Evolutionary conservation across 441 rosid genomes (phyloP).

Genomic region (Syzygium syzygioides): DNA sequence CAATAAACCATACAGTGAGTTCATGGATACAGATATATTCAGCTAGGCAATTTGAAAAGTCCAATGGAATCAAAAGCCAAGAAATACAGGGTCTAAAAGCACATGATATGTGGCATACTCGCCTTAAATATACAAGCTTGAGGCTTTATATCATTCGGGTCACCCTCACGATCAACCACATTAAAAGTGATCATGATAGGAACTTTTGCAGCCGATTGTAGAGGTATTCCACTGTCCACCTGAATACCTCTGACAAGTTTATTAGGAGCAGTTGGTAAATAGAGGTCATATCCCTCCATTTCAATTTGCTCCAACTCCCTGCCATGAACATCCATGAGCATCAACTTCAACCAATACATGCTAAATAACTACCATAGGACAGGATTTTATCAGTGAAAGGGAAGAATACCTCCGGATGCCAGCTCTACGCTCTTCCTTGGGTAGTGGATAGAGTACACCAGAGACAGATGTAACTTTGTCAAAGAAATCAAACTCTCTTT

Average conservation of each 20-base stretch:
- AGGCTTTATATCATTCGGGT: conserved; percentile 53
- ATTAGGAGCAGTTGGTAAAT: conserved; percentile 85
- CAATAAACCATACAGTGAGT: background rate
- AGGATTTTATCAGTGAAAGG: background rate
- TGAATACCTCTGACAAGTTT: conserved; percentile 89
- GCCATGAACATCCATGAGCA: conserved; percentile 12
- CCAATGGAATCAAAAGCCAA: background rate
- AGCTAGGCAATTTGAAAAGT: background rate
- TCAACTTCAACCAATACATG: conserved; percentile 12
- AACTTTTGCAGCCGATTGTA: conserved; percentile 98
- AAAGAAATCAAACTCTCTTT: conserved; percentile 90
- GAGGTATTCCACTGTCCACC: conserved; percentile 96
- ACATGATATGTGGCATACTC: conserved; percentile 7
- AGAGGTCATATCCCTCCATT: conserved; percentile 84
- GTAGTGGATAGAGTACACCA: conserved; percentile 65
- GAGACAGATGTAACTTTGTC: conserved; percentile 94
- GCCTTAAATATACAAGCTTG: conserved; percentile 99
- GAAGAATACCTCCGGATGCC: conserved; percentile 75
- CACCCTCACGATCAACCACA: conserved; percentile 83
- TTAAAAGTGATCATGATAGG: conserved; percentile 95
- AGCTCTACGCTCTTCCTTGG: conserved; percentile 97
- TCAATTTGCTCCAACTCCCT: conserved; percentile 96
- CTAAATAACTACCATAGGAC: background rate
- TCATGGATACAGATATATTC: background rate
- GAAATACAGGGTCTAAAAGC: background rate